phyloP scores from a whole-genome alignment of 345 rosid species.

The Moringa oleifera region DNA sequence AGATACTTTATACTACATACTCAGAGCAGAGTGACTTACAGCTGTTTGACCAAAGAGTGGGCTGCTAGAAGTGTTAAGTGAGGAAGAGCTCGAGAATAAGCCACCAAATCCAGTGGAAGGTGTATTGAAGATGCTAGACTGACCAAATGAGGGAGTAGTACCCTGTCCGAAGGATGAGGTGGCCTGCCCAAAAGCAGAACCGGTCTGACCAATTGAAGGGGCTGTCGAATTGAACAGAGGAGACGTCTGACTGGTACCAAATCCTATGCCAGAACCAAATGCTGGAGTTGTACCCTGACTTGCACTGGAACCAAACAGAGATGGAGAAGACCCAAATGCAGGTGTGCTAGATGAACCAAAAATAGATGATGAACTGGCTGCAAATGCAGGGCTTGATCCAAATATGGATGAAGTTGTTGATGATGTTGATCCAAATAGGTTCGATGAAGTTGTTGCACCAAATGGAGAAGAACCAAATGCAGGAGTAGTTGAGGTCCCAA shows the following conservation, averaged over 20 bases:
- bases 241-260: conserved; percentile 53
- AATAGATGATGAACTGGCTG: conserved; percentile 31
- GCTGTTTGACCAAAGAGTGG: conserved; percentile 42
- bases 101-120: conserved; percentile 45
- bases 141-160: conserved; percentile 45
- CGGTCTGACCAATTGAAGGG: conserved; percentile 49
- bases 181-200: conserved; percentile 53
- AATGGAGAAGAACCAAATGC: conserved; percentile 28
- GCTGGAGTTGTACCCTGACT: conserved; percentile 37
- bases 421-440: conserved; percentile 45
- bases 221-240: conserved; percentile 44
- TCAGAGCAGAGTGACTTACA: conserved; percentile 34
- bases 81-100: conserved; percentile 46
- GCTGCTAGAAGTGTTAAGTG: conserved; percentile 38
- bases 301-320: conserved; percentile 41
- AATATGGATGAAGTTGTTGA: conserved; percentile 36
- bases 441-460: conserved; percentile 36
- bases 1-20: background rate
- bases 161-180: conserved; percentile 46
- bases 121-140: conserved; percentile 41
- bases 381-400: conserved; percentile 46
- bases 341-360: conserved; percentile 48
- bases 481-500: conserved; percentile 31
- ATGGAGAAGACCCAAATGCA: conserved; percentile 55
- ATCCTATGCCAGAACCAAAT: conserved; percentile 32